Conservation (phyloP, 1,139 yeast species). For the Meyerozyma athensensis region DNA sequence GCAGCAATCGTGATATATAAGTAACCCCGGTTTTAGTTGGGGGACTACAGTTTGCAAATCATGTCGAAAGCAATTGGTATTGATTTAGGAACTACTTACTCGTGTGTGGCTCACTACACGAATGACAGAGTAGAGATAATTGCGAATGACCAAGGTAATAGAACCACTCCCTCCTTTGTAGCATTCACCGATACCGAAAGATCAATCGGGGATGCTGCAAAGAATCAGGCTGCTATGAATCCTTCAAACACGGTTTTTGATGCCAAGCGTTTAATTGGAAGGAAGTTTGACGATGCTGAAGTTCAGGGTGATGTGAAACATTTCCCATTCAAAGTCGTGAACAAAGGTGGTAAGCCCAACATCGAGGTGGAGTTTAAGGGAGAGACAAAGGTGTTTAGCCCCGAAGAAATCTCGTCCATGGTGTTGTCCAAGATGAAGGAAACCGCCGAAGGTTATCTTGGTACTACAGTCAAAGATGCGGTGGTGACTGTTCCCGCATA, state of each 20-base stretch:
- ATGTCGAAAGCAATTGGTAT: slow-evolving; percentile 76
- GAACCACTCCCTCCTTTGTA: slow-evolving; percentile 29
- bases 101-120: slow-evolving; percentile 53
- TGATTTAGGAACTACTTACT: slow-evolving; percentile 82
- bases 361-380: slow-evolving; percentile 21
- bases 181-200: slow-evolving; percentile 27
- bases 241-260: slow-evolving; percentile 27
- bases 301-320: slow-evolving; percentile 41
- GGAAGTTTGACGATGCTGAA: slow-evolving; percentile 40
- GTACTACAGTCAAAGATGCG: slow-evolving; percentile 40
- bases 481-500: slow-evolving; percentile 50
- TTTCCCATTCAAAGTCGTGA: slow-evolving; percentile 39
- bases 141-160: slow-evolving; percentile 52
- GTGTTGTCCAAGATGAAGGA: slow-evolving; percentile 39
- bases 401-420: slow-evolving; percentile 24
- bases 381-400: slow-evolving; percentile 18
- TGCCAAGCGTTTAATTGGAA: slow-evolving; percentile 37
- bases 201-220: slow-evolving; percentile 28
- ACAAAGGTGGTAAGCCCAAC: slow-evolving; percentile 17
- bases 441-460: slow-evolving; percentile 44
- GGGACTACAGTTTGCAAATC: slow-evolving; percentile 6
- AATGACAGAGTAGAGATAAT: slow-evolving; percentile 17
- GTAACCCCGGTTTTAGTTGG: slow-evolving; percentile 6
- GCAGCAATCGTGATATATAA: slow-evolving; percentile 9
- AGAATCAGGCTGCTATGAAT: slow-evolving; percentile 29